Percentiles rank a stretch among this genome's conserved stretches.
Evolutionary conservation across 2,329 filamentous ascomycete species (phyloP).

Genomic region (Leptographium lundbergii): DNA sequence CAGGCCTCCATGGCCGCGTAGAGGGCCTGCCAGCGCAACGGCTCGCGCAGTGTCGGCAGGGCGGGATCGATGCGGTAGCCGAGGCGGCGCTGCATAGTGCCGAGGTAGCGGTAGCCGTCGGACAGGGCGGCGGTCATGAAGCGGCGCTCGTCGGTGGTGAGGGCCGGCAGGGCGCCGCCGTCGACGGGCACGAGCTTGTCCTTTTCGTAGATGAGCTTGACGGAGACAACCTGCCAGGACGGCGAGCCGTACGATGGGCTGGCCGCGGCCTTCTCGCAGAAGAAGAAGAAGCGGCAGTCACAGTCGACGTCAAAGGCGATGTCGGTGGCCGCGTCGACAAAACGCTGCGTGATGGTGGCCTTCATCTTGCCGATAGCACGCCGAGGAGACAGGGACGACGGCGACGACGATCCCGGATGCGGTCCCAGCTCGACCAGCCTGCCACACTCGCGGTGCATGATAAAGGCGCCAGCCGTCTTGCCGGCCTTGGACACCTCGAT

Average conservation of each 20-base stretch:
- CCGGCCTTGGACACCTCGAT: constrained; percentile 36
- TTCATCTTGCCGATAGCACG: constrained; percentile 28
- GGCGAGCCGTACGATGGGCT: no score
- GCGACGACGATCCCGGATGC: constrained; percentile 19
- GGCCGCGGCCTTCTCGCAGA: constrained; percentile 20
- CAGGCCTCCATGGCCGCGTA: constrained; percentile 30
- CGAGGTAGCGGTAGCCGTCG: constrained; percentile 33
- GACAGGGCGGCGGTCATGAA: constrained; percentile 20
- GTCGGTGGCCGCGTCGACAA: constrained; percentile 18
- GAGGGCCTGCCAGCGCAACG: constrained; percentile 23
- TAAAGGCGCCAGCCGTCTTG: constrained; percentile 38
- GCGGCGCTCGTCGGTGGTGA: constrained; percentile 21
- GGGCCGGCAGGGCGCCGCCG: constrained; percentile 24
- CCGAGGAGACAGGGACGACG: constrained; percentile 23
- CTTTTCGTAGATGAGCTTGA: constrained; percentile 37
- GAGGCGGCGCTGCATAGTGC: constrained; percentile 30
- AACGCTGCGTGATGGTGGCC: constrained; percentile 38
- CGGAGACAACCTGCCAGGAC: constrained; percentile 29
- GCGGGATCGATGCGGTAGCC: constrained; percentile 29
- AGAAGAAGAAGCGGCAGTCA: constrained; percentile 37
- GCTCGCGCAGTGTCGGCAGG: constrained; percentile 26
- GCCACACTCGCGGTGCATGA: constrained; percentile 39
- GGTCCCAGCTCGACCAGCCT: constrained; percentile 12
- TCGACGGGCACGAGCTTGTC: constrained; percentile 35
- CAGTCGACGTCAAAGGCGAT: constrained; percentile 35